phyloP scores from a whole-genome alignment of 331 rosid species.

The Dryas integrifolia region DNA sequence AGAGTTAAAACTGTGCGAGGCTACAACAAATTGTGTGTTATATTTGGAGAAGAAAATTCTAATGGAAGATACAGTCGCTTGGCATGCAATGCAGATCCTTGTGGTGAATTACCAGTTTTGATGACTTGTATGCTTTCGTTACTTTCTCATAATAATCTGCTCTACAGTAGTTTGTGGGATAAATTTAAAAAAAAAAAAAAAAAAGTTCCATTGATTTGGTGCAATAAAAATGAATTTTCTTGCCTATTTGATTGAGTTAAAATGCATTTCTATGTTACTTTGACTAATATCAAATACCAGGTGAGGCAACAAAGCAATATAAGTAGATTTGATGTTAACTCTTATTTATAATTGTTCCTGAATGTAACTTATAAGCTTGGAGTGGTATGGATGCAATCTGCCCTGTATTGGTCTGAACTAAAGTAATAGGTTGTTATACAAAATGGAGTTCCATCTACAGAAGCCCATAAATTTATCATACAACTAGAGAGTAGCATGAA shows the following conservation, averaged over 20 bases:
- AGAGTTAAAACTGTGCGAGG: constrained; percentile 74
- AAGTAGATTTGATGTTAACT: background rate
- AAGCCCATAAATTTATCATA: no score
- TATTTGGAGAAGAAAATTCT: constrained; percentile 57
- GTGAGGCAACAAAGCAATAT: background rate
- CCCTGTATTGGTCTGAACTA: no score
- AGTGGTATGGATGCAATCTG: no score
- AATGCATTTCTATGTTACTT: no score
- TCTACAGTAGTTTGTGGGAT: background rate
- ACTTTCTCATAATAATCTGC: background rate
- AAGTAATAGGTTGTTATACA: no score
- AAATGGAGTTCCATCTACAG: no score
- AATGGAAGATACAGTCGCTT: constrained; percentile 54
- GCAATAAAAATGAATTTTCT: no score
- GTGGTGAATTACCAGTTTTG: constrained; percentile 34
- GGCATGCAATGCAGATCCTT: constrained; percentile 42
- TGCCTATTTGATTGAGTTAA: no score
- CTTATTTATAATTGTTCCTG: background rate
- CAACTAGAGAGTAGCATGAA: no score
- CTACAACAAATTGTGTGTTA: constrained; percentile 54
- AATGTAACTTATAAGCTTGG: no score
- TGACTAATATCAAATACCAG: background rate
- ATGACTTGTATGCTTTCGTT: constrained; percentile 36
- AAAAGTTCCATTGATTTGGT: background rate
- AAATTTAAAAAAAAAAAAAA: background rate